phyloP scores from a whole-genome alignment of 129 eudicot species.

The Arctium minus region DNA sequence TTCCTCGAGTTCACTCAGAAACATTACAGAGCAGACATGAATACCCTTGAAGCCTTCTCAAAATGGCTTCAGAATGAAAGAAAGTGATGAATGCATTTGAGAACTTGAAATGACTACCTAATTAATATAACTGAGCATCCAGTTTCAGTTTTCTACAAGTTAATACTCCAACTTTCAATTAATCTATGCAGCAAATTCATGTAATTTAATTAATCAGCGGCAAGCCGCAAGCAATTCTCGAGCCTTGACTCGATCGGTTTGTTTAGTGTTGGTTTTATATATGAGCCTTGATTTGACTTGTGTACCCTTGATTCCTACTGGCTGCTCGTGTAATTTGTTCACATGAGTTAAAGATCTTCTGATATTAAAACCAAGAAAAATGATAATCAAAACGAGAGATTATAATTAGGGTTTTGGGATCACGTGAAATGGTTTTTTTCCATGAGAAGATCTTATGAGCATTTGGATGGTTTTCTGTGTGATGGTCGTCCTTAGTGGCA shows the following conservation, averaged over 20 bases:
- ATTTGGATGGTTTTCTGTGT: background rate
- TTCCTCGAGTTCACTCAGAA: conserved; percentile 79
- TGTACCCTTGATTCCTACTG: background rate
- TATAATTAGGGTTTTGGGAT: background rate
- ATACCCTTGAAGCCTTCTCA: conserved; percentile 76
- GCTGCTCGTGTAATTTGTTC: background rate
- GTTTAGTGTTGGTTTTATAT: background rate
- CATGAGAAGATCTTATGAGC: background rate
- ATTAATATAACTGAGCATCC: background rate
- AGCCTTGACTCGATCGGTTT: background rate
- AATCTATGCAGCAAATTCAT: background rate
- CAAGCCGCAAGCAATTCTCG: background rate
- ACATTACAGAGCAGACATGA: conserved; percentile 74
- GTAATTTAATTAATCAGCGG: background rate
- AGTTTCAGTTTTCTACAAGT: conserved; percentile 14
- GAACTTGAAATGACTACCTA: background rate
- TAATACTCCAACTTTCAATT: conserved; percentile 2
- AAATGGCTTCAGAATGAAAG: conserved; percentile 52
- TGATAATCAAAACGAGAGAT: background rate
- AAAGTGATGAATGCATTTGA: background rate
- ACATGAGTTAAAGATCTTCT: background rate
- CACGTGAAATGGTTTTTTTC: background rate
- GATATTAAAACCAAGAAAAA: background rate
- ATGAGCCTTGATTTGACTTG: background rate
- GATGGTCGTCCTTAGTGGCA: background rate